phyloP scores from a whole-genome alignment of 2,329 filamentous ascomycete species.

The Cyphellophora attinorum region DNA sequence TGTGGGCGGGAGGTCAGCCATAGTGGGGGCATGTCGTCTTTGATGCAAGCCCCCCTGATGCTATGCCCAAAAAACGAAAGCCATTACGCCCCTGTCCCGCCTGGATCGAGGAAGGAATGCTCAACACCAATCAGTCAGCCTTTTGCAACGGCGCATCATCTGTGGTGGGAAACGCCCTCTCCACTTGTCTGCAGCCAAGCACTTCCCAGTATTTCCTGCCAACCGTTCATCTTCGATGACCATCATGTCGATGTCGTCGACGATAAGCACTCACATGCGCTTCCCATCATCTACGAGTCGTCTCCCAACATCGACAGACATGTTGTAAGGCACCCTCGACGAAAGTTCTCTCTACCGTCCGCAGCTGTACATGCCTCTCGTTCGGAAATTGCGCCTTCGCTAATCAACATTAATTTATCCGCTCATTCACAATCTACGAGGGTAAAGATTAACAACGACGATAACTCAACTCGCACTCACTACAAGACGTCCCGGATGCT shows the following conservation, averaged over 20 bases:
- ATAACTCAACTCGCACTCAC: no score
- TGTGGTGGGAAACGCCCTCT: slow-evolving; percentile 2
- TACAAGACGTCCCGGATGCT: slow-evolving; percentile 6
- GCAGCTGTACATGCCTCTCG: neutral
- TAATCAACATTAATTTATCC: neutral
- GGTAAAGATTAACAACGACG: no score
- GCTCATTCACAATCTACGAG: neutral
- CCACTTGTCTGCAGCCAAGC: slow-evolving; percentile 11
- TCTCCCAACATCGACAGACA: neutral
- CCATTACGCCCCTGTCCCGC: neutral
- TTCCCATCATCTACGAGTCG: neutral
- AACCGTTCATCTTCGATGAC: neutral
- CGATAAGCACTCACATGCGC: neutral
- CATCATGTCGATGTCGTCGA: neutral
- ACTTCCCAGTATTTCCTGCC: slow-evolving; percentile 7
- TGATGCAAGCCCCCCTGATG: neutral
- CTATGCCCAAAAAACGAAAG: neutral
- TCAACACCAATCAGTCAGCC: neutral
- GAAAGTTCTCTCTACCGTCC: neutral
- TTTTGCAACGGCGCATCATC: slow-evolving; percentile 1
- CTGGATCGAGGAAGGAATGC: neutral
- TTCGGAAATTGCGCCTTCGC: neutral
- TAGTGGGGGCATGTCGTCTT: slow-evolving; percentile 1
- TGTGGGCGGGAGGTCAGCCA: no score
- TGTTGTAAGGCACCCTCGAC: neutral